Evolutionary conservation across 2,329 filamentous ascomycete species (phyloP).

Genomic region (Seiridium unicorne): DNA sequence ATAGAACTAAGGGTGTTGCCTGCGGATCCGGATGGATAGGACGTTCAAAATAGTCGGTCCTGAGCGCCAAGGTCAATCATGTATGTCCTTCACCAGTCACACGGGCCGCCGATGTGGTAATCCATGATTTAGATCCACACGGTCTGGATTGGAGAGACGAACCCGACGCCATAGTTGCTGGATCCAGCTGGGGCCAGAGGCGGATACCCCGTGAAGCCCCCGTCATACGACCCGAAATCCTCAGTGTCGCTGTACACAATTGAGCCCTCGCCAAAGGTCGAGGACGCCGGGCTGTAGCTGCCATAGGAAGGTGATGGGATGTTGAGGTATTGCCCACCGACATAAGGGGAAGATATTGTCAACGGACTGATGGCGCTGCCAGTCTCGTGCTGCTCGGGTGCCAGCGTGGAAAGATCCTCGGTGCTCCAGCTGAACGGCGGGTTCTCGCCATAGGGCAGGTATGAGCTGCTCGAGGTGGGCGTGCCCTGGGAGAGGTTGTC

Average conservation of each 20-base stretch:
- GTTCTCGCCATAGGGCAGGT: slow-evolving; percentile 52
- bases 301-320: slow-evolving; percentile 62
- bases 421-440: slow-evolving; percentile 63
- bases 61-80: slow-evolving; percentile 56
- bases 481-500: slow-evolving; percentile 37
- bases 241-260: slow-evolving; percentile 62
- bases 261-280: slow-evolving; percentile 60
- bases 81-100: slow-evolving; percentile 36
- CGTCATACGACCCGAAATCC: slow-evolving; percentile 51
- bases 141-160: slow-evolving; percentile 60
- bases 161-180: slow-evolving; percentile 53
- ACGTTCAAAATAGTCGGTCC: slow-evolving; percentile 46
- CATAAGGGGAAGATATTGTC: slow-evolving; percentile 54
- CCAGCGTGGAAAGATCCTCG: slow-evolving; percentile 58
- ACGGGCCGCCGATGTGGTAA: slow-evolving; percentile 38
- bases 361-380: slow-evolving; percentile 52
- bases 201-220: slow-evolving; percentile 42
- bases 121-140: slow-evolving; percentile 54
- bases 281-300: slow-evolving; percentile 62
- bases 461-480: slow-evolving; percentile 40
- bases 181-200: slow-evolving; percentile 40
- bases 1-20: slow-evolving; percentile 20
- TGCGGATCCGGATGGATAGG: slow-evolving; percentile 22
- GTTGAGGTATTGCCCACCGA: slow-evolving; percentile 56
- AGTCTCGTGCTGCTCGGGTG: slow-evolving; percentile 41